Percentiles rank a stretch among this genome's conserved stretches.
Evolutionary conservation across 2,329 filamentous ascomycete species (phyloP).

Genomic region (Fusarium brachygibbosum): DNA sequence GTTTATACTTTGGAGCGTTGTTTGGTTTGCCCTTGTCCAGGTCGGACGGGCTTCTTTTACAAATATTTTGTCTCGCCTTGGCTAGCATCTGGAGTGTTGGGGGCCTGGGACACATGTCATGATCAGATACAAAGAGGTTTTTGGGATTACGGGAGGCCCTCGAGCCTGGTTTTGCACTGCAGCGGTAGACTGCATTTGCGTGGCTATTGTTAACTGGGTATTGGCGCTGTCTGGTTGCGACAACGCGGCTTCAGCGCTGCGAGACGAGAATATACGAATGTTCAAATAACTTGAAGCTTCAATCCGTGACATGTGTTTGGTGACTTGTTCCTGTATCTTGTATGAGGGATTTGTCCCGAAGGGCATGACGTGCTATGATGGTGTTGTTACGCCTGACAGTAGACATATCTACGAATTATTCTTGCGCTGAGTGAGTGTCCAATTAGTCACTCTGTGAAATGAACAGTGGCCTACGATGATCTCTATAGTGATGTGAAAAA

Average conservation of each 20-base stretch:
- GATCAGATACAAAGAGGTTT: conserved; percentile 53
- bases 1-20: conserved; percentile 47
- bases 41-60: conserved; percentile 42
- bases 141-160: conserved; percentile 51
- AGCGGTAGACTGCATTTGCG: conserved; percentile 50
- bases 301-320: not conserved
- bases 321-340: not conserved
- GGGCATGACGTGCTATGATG: not conserved
- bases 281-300: conserved; percentile 40
- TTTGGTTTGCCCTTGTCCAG: conserved; percentile 49
- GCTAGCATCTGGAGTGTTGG: conserved; percentile 53
- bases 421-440: not conserved
- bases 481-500: not conserved
- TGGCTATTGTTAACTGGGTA: conserved; percentile 53
- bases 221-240: conserved; percentile 53
- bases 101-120: conserved; percentile 51
- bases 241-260: conserved; percentile 50
- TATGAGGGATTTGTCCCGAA: not conserved
- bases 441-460: not conserved
- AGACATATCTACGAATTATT: too few relatives aligned
- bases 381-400: not conserved
- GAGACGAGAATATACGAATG: conserved; percentile 58
- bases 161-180: conserved; percentile 55
- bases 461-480: too few relatives aligned
- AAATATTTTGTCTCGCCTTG: conserved; percentile 45